Percentiles rank a stretch among this genome's conserved stretches.
These are phyloP conservation scores for Sporothrix schenckii DNA, from an alignment of 2,329 filamentous ascomycete species.

Conservation along the genomic window DNA sequence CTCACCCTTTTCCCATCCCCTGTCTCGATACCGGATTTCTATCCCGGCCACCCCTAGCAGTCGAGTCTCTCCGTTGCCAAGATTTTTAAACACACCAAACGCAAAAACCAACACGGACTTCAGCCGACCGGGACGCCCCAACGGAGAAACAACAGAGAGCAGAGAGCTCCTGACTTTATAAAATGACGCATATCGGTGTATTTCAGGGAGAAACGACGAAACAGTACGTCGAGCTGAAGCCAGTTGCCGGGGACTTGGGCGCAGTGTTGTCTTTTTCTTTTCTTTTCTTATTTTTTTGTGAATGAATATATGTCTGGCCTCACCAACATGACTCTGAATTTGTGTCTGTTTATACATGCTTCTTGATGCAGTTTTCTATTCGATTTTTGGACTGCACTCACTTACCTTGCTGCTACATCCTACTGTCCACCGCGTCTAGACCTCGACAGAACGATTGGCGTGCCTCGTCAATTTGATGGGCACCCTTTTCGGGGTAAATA, in stretches of 20 bases:
- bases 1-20: too few relatives aligned
- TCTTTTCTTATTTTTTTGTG: too few relatives aligned
- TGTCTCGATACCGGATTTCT: not conserved
- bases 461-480: too few relatives aligned
- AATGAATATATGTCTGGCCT: too few relatives aligned
- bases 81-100: not conserved
- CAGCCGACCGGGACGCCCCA: slow-evolving; percentile 23
- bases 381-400: too few relatives aligned
- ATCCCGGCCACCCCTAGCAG: slow-evolving; percentile 2
- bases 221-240: not conserved
- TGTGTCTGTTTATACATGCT: too few relatives aligned
- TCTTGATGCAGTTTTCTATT: too few relatives aligned
- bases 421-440: not conserved
- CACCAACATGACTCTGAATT: too few relatives aligned
- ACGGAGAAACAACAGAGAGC: not conserved
- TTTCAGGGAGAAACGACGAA: not conserved
- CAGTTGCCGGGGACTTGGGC: too few relatives aligned
- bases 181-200: not conserved
- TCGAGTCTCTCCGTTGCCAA: not conserved
- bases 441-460: too few relatives aligned
- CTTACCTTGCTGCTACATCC: too few relatives aligned
- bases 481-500: slow-evolving; percentile 1
- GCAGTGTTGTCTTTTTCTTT: too few relatives aligned
- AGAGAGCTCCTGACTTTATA: not conserved
- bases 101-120: not conserved